phyloP scores from a whole-genome alignment of 106 monocot genomes.

The Hemerocallis citrina region DNA sequence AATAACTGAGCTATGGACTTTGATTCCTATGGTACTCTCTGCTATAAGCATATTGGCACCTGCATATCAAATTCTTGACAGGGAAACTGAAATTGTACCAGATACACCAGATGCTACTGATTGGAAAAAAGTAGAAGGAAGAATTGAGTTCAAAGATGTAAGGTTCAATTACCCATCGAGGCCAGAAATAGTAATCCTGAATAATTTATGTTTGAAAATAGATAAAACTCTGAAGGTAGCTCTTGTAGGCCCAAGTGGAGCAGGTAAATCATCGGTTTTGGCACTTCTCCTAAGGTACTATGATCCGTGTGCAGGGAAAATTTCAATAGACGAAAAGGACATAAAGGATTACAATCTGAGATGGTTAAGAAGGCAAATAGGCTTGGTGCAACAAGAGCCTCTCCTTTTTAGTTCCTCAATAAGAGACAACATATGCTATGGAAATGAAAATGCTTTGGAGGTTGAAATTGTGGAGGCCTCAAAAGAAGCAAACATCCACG shows the following conservation, averaged over 20 bases:
- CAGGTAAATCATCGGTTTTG: constrained; percentile 41
- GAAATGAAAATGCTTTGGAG: constrained; percentile 26
- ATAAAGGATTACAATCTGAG: constrained; percentile 36
- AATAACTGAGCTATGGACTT: constrained; percentile 44
- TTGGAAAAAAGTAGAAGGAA: constrained; percentile 15
- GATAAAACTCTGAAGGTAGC: constrained; percentile 18
- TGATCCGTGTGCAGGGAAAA: constrained; percentile 19
- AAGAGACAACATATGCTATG: constrained; percentile 40
- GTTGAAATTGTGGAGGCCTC: constrained; percentile 31
- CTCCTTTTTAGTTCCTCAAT: constrained; percentile 32
- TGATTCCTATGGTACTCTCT: constrained; percentile 36
- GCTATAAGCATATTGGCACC: constrained; percentile 32
- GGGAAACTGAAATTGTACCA: constrained; percentile 37
- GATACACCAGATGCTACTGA: constrained; percentile 20
- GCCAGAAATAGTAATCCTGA: constrained; percentile 26
- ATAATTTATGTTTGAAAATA: constrained; percentile 26
- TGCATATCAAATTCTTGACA: constrained; percentile 29
- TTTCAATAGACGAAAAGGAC: constrained; percentile 23
- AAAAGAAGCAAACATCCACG: constrained; percentile 33
- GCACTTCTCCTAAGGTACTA: constrained; percentile 34
- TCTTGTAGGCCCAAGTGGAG: constrained; percentile 35
- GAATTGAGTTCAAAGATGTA: constrained; percentile 26
- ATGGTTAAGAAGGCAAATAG: constrained; percentile 40
- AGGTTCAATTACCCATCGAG: constrained; percentile 39
- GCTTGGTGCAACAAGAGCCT: constrained; percentile 43